Evolutionary conservation across 306 rosid genomes (phyloP).

Genomic region (Rosa rugosa): DNA sequence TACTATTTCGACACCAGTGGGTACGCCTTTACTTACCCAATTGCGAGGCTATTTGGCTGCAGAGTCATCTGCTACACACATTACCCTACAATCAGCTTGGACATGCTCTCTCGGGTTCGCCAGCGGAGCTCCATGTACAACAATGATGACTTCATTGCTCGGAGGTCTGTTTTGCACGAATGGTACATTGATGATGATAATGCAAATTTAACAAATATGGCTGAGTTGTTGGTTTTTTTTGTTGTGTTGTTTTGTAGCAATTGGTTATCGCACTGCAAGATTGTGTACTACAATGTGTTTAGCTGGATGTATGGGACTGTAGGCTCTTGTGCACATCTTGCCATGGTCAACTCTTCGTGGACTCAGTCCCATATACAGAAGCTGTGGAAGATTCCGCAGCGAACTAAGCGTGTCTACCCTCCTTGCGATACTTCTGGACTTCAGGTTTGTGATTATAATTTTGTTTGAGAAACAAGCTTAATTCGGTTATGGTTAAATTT

Average conservation of each 20-base stretch:
- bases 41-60: conserved; percentile 87
- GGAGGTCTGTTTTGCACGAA: conserved; percentile 45
- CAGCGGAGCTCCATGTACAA: conserved; percentile 70
- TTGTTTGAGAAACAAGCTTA: neutral
- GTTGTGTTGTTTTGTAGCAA: conserved; percentile 57
- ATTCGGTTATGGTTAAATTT: neutral
- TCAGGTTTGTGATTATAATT: conserved; percentile 50
- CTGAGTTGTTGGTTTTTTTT: neutral
- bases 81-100: conserved; percentile 93
- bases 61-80: conserved; percentile 84
- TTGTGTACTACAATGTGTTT: conserved; percentile 73
- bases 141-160: conserved; percentile 61
- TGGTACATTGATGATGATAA: neutral
- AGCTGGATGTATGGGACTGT: conserved; percentile 78
- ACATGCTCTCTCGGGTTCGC: conserved; percentile 94
- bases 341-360: conserved; percentile 97
- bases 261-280: conserved; percentile 78
- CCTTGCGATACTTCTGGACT: conserved; percentile 94
- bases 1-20: conserved; percentile 89
- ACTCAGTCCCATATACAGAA: conserved; percentile 79
- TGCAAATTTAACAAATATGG: too few species aligned
- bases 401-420: conserved; percentile 83
- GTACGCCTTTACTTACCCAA: conserved; percentile 88
- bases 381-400: conserved; percentile 72
- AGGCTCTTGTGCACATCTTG: conserved; percentile 88